Evolutionary conservation across 176 grass and related monocot species (phyloP).

Genomic region (Carex scoparia): DNA sequence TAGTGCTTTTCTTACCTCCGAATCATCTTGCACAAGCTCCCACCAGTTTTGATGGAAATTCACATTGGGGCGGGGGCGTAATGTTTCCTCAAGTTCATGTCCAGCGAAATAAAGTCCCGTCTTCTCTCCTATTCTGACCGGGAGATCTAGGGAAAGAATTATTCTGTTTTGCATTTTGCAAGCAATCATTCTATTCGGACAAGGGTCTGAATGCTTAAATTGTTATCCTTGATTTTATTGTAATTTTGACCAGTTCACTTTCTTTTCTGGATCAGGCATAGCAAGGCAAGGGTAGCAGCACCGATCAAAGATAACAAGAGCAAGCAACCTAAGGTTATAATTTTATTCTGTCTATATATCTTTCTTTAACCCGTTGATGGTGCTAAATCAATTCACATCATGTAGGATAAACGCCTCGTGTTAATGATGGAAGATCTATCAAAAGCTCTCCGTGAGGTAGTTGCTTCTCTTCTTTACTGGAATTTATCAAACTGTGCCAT

Average conservation of each 20-base stretch:
- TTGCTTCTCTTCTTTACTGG: not conserved
- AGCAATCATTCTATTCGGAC: not conserved
- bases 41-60: too few relatives aligned
- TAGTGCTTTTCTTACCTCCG: too few relatives aligned
- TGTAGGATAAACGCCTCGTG: constrained; percentile 92
- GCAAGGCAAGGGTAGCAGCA: constrained; percentile 87
- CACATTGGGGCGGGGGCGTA: too few relatives aligned
- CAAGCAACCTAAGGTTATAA: constrained; percentile 84
- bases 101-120: too few relatives aligned
- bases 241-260: constrained; percentile 5
- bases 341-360: constrained; percentile 2
- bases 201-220: not conserved
- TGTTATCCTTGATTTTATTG: not conserved
- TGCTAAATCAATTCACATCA: constrained; percentile 4
- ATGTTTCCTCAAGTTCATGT: too few relatives aligned
- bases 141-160: not conserved
- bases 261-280: constrained; percentile 50
- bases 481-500: not conserved
- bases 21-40: too few relatives aligned
- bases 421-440: constrained; percentile 98
- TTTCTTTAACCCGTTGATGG: not conserved
- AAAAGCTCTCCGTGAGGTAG: constrained; percentile 75
- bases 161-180: not conserved
- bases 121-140: too few relatives aligned
- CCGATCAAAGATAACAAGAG: constrained; percentile 99